phyloP scores from a whole-genome alignment of 306 rosid genomes.

The Fragaria ananassa region DNA sequence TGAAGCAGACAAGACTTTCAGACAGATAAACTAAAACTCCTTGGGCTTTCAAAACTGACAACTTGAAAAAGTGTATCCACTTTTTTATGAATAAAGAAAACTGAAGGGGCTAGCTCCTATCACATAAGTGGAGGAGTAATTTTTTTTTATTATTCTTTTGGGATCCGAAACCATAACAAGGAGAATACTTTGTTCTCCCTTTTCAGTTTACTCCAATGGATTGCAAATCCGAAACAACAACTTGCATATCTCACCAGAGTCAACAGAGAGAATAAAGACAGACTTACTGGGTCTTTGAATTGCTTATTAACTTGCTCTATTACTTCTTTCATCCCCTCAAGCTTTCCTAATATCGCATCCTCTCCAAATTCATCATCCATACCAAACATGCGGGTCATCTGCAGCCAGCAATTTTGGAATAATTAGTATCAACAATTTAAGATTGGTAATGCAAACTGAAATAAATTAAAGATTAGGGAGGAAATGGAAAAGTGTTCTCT shows the following conservation, averaged over 20 bases:
- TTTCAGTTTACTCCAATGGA: not conserved
- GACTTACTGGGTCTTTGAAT: slow-evolving; percentile 91
- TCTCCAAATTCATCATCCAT: slow-evolving; percentile 93
- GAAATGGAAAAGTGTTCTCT: not conserved
- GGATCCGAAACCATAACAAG: not conserved
- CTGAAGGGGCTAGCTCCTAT: not conserved
- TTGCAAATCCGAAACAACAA: not conserved
- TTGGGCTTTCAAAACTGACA: not conserved
- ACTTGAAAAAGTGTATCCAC: not conserved
- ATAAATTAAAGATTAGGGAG: not conserved
- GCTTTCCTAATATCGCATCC: slow-evolving; percentile 88
- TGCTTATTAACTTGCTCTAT: slow-evolving; percentile 93
- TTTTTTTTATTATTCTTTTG: too few relatives aligned
- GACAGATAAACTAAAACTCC: too few relatives aligned
- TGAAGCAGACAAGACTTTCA: not conserved
- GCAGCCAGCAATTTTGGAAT: slow-evolving; percentile 20
- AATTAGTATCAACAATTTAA: slow-evolving; percentile 6
- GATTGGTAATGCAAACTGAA: not conserved
- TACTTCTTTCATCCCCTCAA: slow-evolving; percentile 94
- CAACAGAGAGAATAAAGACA: not conserved
- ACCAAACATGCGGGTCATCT: slow-evolving; percentile 94
- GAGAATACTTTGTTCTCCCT: not conserved
- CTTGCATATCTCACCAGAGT: not conserved
- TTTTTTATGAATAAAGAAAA: not conserved
- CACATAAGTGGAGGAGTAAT: not conserved